These are phyloP conservation scores for Cucurbita moschata DNA, from an alignment of 306 rosid species.

Conservation along the genomic window DNA sequence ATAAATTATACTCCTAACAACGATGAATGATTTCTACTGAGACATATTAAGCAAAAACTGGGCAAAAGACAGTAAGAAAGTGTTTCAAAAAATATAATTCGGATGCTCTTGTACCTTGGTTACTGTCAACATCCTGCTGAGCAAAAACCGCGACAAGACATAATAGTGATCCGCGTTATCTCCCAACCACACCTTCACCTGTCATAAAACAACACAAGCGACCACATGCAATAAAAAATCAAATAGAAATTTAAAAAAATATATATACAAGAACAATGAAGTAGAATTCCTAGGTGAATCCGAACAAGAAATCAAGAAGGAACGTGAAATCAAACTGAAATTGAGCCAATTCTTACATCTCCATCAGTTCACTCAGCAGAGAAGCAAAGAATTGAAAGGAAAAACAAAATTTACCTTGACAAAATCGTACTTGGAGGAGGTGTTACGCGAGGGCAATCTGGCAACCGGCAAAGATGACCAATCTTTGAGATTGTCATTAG, in stretches of 20 bases:
- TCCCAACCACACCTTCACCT: slow-evolving; percentile 98
- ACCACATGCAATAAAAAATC: background rate
- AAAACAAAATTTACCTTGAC: slow-evolving; percentile 40
- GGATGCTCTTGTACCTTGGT: slow-evolving; percentile 43
- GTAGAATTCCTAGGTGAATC: background rate
- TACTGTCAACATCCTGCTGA: slow-evolving; percentile 80
- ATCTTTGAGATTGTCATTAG: slow-evolving; percentile 7
- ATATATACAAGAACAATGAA: background rate
- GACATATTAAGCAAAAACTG: background rate
- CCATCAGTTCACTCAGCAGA: background rate
- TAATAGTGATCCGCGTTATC: slow-evolving; percentile 94
- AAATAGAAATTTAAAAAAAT: background rate
- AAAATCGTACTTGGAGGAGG: slow-evolving; percentile 93
- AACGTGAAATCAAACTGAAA: background rate
- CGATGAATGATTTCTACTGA: background rate
- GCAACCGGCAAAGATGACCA: slow-evolving; percentile 22
- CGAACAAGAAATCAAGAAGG: background rate
- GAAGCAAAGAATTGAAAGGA: background rate
- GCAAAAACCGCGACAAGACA: slow-evolving; percentile 83
- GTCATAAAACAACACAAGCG: background rate
- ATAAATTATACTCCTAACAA: background rate
- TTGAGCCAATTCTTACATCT: background rate
- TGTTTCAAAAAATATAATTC: background rate
- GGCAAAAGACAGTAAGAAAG: background rate
- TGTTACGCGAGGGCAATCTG: slow-evolving; percentile 58